Base-by-base conservation (phyloP, 179 eudicot species). In the Drosera spatulata region DNA sequence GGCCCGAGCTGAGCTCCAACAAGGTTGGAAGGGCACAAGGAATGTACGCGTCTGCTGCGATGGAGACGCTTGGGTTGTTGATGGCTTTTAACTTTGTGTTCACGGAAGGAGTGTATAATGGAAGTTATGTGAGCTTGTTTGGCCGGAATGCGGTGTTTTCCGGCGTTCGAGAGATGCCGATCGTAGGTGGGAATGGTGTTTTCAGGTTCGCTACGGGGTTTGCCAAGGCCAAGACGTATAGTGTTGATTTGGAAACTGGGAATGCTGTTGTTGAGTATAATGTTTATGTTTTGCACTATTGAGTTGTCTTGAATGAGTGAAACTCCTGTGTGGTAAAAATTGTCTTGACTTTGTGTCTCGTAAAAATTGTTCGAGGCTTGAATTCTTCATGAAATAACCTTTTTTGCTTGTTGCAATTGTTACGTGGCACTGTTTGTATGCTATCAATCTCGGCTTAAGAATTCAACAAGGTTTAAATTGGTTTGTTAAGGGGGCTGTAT, bases 181-280 rank as follows among this genome's bases (percentile, higher is more conserved):
- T 77, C 5, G 61, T 77, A 7, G 81, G 77, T 42, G 77, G 81
- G 3, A 69, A 75, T 10, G 75, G 75, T 0, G 49, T 39, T 47
- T 73, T 77, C 51, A 48, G 81, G 33, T 66, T 77, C 40, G 77
- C 81, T 33, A 68, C 68, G 10, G 81, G 77, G 10, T 63, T 69
- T 22, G 75, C 62, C 53, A 62, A 62, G 44, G 72, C 63, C 7
- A 69, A 51, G 45, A 69, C 77, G 0, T 59, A 60, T 0, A 69
- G 53, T 6, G 59, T 58, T 50, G 69, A 77, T 64, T 33, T 52
- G 11, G 66, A 42, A 5, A 51, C 63, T 1, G 67, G 75, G 53
- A 41, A 70, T 53, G 71, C 75, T 7, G 66, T 66, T 40, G 63
- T 73, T 39, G 58, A 66, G 47, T 70, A 56, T 12, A 66, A 70